Evolutionary conservation across 257 asterid genomes (phyloP).

Genomic region (Jasminum sambac): DNA sequence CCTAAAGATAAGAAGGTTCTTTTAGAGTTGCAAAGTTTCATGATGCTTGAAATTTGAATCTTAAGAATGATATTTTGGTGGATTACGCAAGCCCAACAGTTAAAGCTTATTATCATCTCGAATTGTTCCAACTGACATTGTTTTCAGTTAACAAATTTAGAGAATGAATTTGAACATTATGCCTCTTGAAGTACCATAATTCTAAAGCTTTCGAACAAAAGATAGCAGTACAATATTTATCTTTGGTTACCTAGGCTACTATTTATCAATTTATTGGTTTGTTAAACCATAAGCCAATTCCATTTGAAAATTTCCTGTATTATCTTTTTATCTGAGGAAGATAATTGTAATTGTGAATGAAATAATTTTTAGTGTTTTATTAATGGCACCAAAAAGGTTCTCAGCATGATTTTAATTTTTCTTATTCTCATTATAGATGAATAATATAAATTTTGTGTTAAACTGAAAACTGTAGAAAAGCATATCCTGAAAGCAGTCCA

Average conservation of each 20-base stretch:
- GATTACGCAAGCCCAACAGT: background rate
- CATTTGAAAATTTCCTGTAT: background rate
- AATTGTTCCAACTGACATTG: background rate
- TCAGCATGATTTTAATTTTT: background rate
- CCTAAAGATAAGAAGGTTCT: slow-evolving; percentile 83
- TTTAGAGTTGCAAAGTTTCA: background rate
- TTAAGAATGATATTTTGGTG: background rate
- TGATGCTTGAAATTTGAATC: background rate
- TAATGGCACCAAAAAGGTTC: background rate
- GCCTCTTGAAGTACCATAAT: background rate
- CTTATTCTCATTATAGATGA: background rate
- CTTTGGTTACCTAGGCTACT: background rate
- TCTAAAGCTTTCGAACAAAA: background rate
- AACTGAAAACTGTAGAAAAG: background rate
- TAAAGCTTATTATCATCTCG: background rate
- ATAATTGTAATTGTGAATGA: background rate
- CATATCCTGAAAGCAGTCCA: background rate
- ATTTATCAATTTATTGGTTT: background rate
- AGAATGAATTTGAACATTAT: background rate
- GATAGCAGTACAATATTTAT: background rate
- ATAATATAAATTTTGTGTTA: background rate
- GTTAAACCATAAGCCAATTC: background rate
- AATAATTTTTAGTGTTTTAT: background rate
- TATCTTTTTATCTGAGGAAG: background rate
- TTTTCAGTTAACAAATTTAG: background rate